A percentile compares a stretch with the other conserved stretches of the same genome.
These are phyloP conservation scores for Trichophyton rubrum DNA, from an alignment of 2,329 filamentous ascomycete species.

Conservation along the genomic window DNA sequence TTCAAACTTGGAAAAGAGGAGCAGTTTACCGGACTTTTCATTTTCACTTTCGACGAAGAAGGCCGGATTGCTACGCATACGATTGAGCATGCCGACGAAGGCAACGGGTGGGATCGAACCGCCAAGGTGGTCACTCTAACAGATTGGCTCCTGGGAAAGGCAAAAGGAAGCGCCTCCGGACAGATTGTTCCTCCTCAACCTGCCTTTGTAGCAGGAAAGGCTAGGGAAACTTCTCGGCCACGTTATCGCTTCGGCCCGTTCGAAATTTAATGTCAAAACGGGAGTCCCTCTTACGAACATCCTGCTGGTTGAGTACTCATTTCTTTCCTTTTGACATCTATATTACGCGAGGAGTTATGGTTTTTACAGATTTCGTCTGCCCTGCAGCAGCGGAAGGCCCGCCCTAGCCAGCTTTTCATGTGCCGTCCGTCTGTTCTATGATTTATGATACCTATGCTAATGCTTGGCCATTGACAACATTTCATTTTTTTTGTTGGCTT, in stretches of 20 bases:
- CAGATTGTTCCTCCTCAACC: slow-evolving; percentile 7
- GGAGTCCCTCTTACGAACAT: not conserved
- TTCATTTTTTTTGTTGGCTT: not conserved
- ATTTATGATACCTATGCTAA: slow-evolving; percentile 1
- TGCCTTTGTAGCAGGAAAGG: not conserved
- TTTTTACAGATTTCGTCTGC: not conserved
- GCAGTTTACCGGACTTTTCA: slow-evolving; percentile 81
- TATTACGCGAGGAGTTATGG: not conserved
- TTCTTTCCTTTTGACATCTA: not conserved
- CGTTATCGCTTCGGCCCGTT: not conserved
- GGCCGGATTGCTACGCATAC: slow-evolving; percentile 77
- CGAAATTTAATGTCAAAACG: not conserved
- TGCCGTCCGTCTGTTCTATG: not conserved
- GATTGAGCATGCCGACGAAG: slow-evolving; percentile 84
- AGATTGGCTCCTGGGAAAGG: slow-evolving; percentile 82
- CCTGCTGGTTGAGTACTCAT: not conserved
- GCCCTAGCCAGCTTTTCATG: not conserved
- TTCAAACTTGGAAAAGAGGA: slow-evolving; percentile 47
- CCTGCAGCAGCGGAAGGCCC: not conserved
- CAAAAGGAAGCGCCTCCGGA: slow-evolving; percentile 40
- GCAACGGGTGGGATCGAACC: slow-evolving; percentile 69
- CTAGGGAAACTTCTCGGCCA: not conserved
- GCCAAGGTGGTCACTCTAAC: slow-evolving; percentile 81
- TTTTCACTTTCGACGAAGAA: slow-evolving; percentile 87
- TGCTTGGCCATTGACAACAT: not conserved